Base-by-base conservation (phyloP, 2,329 filamentous ascomycete genomes). In the Aspergillus spinulosporus region DNA sequence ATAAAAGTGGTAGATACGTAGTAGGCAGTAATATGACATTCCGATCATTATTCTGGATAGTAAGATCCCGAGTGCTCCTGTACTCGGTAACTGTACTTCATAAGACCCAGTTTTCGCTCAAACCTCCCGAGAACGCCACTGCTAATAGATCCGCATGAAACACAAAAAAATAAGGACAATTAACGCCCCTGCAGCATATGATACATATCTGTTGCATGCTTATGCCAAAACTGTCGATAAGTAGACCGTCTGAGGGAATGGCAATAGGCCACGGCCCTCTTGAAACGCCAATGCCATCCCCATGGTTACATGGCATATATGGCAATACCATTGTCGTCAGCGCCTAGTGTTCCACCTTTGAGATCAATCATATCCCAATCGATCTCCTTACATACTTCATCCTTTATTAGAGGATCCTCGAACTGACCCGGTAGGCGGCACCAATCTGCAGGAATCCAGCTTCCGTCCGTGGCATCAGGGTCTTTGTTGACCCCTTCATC, bases 341-440 rank as follows among this genome's bases (percentile, higher is more conserved):
- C 55, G 42, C 57, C 63, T 44, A 64, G 56, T 14, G 67, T 63
- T 26, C 64, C 62, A 31, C 69, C 67, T 21, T 68, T 68, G 8
- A 62, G 63, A n/a, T 72, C 68, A 37, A 73, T 57, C 9, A 63
- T 63, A n/a, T 76, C 73, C 73, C 75, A 78, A 52, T 77, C 72
- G 32, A 76, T 64, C 34, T 69, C 67, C 40, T 66, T 61, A 57
- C 68, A 69, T 5, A 66, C 58, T 5, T 70, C 65, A 40, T 64
- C 66, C 57, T 65, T 64, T 26, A 66, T 26, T 44, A 68, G 55
- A 9, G 58, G 60, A 53, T 62, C 61, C 46, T 66, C 66, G 36
- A 67, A 57, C 5, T 64, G 54, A 31, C 68, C 64, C 36, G 69
- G 64, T 11, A 69, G 60, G 61, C 64, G 66, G 43, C 67, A 60